phyloP scores from a whole-genome alignment of 1,139 yeast species.

The Diutina rugosa region DNA sequence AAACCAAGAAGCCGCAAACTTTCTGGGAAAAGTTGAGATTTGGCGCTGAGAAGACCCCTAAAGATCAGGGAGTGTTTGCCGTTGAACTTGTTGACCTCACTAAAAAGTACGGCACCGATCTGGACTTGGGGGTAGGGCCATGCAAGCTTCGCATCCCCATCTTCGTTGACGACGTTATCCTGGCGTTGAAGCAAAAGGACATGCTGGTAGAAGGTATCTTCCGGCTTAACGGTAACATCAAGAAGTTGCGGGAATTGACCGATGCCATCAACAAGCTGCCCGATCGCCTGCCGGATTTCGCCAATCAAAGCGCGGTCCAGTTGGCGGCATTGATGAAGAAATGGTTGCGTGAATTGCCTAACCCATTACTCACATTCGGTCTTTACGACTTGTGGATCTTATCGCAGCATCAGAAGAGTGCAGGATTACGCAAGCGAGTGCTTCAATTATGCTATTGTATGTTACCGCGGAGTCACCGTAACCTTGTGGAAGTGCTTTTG shows the following conservation, averaged over 20 bases:
- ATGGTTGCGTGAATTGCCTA: conserved; percentile 86
- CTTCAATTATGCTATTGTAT: conserved; percentile 66
- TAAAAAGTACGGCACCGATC: conserved; percentile 70
- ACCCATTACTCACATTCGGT: conserved; percentile 70
- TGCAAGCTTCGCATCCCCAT: conserved; percentile 71
- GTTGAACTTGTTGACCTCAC: conserved; percentile 61
- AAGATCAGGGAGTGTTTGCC: conserved; percentile 52
- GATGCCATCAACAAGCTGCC: conserved; percentile 70
- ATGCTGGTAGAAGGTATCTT: conserved; percentile 96
- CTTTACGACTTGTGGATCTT: conserved; percentile 74
- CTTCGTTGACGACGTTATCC: conserved; percentile 73
- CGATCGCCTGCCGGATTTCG: conserved; percentile 56
- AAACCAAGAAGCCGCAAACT: conserved; percentile 39
- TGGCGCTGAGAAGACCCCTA: conserved; percentile 16
- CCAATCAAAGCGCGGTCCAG: conserved; percentile 78
- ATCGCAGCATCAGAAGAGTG: conserved; percentile 17
- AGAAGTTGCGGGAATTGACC: conserved; percentile 62
- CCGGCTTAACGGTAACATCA: conserved; percentile 91
- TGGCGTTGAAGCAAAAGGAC: conserved; percentile 80
- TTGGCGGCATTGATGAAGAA: conserved; percentile 88
- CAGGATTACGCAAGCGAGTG: conserved; percentile 36
- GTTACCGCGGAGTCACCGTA: conserved; percentile 75
- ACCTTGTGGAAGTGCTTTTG: conserved; percentile 73
- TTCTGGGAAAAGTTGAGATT: conserved; percentile 67
- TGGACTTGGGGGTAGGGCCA: conserved; percentile 82